A percentile compares a stretch with the other conserved stretches of the same genome.
These are phyloP conservation scores for Lavandula angustifolia DNA, from an alignment of 257 asterid genomes.

Conservation along the genomic window DNA sequence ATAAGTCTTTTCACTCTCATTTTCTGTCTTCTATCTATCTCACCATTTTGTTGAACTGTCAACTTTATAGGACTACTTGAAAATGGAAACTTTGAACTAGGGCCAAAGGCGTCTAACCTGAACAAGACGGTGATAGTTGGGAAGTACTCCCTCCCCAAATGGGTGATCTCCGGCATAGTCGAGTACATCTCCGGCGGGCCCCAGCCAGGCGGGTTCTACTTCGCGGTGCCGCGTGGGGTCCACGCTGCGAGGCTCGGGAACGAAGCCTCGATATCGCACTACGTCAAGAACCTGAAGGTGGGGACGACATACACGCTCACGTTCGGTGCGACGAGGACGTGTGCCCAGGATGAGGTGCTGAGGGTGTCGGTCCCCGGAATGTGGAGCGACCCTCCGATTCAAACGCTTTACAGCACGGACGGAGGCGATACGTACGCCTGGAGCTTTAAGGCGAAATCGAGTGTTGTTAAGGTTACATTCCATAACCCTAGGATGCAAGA, in stretches of 20 bases:
- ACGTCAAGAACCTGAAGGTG: slow-evolving; percentile 42
- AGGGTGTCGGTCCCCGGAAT: slow-evolving; percentile 54
- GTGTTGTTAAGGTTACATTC: slow-evolving; percentile 58
- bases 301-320: slow-evolving; percentile 49
- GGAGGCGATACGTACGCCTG: slow-evolving; percentile 88
- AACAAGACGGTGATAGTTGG: slow-evolving; percentile 63
- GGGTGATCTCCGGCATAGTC: slow-evolving; percentile 66
- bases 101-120: slow-evolving; percentile 56
- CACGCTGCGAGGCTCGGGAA: slow-evolving; percentile 78
- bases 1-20: too few species aligned
- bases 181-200: slow-evolving; percentile 78
- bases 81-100: slow-evolving; percentile 71
- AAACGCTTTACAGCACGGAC: slow-evolving; percentile 63
- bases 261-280: slow-evolving; percentile 65
- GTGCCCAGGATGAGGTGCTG: slow-evolving; percentile 75
- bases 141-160: slow-evolving; percentile 65
- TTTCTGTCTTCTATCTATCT: neutral
- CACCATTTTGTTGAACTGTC: slow-evolving; percentile 4
- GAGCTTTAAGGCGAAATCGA: slow-evolving; percentile 60
- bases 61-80: slow-evolving; percentile 46
- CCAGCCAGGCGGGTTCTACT: slow-evolving; percentile 72
- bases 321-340: slow-evolving; percentile 75
- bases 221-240: slow-evolving; percentile 63
- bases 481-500: slow-evolving; percentile 76
- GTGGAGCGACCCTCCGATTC: slow-evolving; percentile 63